A percentile compares a stretch with the other conserved stretches of the same genome.
phyloP scores from a whole-genome alignment of 768 basidiomycete species.

The Suillus clintonianus region DNA sequence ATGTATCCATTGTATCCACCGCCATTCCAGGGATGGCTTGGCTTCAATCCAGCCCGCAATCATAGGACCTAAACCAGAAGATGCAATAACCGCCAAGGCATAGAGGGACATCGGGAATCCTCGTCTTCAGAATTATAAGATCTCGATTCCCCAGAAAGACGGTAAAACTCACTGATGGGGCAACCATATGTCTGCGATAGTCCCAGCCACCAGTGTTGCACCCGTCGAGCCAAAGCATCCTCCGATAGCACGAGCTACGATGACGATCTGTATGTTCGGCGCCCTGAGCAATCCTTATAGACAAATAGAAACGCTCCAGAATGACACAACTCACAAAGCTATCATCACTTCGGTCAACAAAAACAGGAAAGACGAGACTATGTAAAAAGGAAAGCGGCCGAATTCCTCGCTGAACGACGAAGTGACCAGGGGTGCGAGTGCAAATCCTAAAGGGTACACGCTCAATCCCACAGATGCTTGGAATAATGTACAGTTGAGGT shows the following conservation, averaged over 20 bases:
- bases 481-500: constrained; percentile 45
- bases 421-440: constrained; percentile 60
- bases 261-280: constrained; percentile 59
- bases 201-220: constrained; percentile 75
- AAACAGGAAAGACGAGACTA: constrained; percentile 51
- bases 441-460: constrained; percentile 63
- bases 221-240: constrained; percentile 71
- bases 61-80: constrained; percentile 65
- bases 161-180: constrained; percentile 51
- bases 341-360: constrained; percentile 48
- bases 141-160: background rate
- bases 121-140: constrained; percentile 45
- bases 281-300: constrained; percentile 25
- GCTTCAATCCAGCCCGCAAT: constrained; percentile 69
- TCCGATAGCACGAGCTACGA: constrained; percentile 63
- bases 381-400: constrained; percentile 62
- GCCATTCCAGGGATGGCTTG: constrained; percentile 60
- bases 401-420: constrained; percentile 76
- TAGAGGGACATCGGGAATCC: constrained; percentile 81
- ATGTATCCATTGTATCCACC: constrained; percentile 86
- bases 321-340: constrained; percentile 25
- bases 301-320: background rate
- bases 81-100: constrained; percentile 57
- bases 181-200: constrained; percentile 69
- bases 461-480: constrained; percentile 51